Evolutionary conservation across 768 basidiomycete genomes (phyloP).

Genomic region (Mycena galopus): DNA sequence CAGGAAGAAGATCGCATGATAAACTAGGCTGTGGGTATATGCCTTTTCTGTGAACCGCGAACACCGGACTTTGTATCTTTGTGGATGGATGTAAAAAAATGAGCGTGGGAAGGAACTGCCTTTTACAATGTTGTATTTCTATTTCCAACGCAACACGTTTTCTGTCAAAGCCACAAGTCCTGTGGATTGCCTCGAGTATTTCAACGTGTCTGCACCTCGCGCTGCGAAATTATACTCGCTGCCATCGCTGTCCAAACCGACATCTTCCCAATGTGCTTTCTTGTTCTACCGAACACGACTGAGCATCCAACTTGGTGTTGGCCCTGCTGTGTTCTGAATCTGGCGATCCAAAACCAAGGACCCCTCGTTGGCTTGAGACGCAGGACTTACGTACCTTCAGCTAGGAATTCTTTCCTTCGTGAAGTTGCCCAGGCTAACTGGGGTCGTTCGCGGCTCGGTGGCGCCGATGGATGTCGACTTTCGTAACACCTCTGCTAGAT

Average conservation of each 20-base stretch:
- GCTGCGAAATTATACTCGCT: conserved; percentile 24
- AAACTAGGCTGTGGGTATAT: conserved; percentile 6
- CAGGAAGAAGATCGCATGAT: conserved; percentile 26
- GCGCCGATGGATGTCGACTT: conserved; percentile 20
- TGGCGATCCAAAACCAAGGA: background rate
- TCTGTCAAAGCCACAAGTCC: conserved; percentile 10
- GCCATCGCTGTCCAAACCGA: conserved; percentile 20
- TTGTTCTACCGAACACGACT: background rate
- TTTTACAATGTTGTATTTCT: conserved; percentile 14
- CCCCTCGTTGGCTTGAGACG: background rate
- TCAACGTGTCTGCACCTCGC: conserved; percentile 27
- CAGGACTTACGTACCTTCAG: conserved; percentile 15
- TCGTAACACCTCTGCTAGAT: conserved; percentile 16
- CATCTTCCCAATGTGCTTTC: conserved; percentile 5
- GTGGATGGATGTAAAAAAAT: background rate
- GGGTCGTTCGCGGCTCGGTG: conserved; percentile 21
- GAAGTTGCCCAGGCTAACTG: conserved; percentile 7
- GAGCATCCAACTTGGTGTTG: background rate
- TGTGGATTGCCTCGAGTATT: conserved; percentile 15
- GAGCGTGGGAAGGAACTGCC: background rate
- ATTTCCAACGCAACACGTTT: conserved; percentile 10
- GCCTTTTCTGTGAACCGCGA: background rate
- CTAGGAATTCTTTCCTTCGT: conserved; percentile 2
- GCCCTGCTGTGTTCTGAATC: background rate
- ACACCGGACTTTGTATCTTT: conserved; percentile 9